Conservation (phyloP, 805 yeast genomes). For the Schizosaccharomyces lindneri region DNA sequence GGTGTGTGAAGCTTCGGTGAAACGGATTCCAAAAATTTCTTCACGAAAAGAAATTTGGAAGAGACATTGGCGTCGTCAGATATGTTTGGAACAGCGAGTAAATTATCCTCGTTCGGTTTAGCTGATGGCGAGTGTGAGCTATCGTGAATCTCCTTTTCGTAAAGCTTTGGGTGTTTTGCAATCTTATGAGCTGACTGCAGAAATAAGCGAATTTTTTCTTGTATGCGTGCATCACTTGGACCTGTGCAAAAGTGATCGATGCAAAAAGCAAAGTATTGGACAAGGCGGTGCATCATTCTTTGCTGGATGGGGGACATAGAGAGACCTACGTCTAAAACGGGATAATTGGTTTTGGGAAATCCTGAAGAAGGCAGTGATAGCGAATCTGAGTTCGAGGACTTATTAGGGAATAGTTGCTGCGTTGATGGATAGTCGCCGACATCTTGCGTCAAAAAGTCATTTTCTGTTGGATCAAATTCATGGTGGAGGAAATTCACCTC, state of each 20-base stretch:
- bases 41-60: background rate
- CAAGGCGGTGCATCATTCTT: background rate
- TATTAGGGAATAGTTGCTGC: background rate
- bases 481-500: background rate
- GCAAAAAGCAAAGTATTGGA: background rate
- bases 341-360: background rate
- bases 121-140: background rate
- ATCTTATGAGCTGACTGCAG: background rate
- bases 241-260: background rate
- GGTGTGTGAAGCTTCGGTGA: background rate
- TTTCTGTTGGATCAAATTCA: background rate
- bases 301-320: background rate
- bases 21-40: background rate
- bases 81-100: background rate
- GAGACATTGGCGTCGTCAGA: background rate
- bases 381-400: background rate
- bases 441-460: background rate
- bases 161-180: background rate
- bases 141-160: background rate
- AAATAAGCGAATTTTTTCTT: background rate
- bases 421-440: background rate
- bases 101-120: background rate
- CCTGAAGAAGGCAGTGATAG: background rate
- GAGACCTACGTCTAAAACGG: background rate
- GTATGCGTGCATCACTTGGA: background rate